Evolutionary conservation across 441 rosid genomes (phyloP).

Genomic region (Syzygium malaccense): DNA sequence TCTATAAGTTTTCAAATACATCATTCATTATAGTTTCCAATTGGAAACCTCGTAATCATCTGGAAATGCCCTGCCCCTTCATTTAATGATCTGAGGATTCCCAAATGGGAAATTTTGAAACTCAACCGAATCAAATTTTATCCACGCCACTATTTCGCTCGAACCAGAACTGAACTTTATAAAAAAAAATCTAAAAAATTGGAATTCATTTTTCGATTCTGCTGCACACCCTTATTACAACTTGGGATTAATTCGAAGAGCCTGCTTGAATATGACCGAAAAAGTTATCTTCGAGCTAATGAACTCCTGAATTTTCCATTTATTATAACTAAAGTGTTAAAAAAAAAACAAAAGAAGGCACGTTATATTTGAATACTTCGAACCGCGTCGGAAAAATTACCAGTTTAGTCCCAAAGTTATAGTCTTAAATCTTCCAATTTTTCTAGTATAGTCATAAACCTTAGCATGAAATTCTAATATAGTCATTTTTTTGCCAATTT

Average conservation of each 20-base stretch:
- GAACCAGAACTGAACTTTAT: background rate
- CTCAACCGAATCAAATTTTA: background rate
- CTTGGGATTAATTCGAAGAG: background rate
- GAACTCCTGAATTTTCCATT: background rate
- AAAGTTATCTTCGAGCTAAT: background rate
- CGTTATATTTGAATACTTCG: background rate
- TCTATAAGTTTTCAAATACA: background rate
- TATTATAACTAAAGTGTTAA: background rate
- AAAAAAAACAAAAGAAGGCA: background rate
- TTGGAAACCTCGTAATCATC: background rate
- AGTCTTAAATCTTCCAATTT: fast-evolving
- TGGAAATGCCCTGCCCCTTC: background rate
- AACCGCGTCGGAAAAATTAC: fast-evolving
- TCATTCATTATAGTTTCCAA: background rate
- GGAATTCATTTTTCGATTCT: background rate
- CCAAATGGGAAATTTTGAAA: background rate
- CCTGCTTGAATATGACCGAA: background rate
- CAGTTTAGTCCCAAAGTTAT: fast-evolving
- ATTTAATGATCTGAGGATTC: background rate
- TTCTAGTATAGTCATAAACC: fast-evolving
- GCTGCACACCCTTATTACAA: background rate
- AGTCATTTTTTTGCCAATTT: fast-evolving
- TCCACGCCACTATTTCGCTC: background rate
- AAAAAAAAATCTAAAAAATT: background rate
- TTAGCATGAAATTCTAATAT: fast-evolving